A percentile compares a stretch with the other conserved stretches of the same genome.
phyloP scores from a whole-genome alignment of 192 early-diverging fungal genomes.

The Funneliformis mosseae region DNA sequence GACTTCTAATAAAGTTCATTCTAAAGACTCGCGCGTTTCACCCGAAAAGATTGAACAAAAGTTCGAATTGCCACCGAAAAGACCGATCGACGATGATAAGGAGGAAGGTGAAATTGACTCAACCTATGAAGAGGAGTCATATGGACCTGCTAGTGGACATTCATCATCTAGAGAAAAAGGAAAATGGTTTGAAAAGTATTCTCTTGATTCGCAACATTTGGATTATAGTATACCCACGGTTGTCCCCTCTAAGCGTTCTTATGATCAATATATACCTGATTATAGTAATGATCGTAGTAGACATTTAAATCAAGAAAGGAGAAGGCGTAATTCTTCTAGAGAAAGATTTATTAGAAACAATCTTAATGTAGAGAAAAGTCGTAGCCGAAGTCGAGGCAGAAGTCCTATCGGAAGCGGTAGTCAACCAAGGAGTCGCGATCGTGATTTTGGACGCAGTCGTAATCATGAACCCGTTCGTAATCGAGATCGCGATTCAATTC shows the following conservation, averaged over 20 bases:
- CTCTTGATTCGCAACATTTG: neutral
- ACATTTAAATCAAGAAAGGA: neutral
- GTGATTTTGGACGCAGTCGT: neutral
- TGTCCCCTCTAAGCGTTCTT: neutral
- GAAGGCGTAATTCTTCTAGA: conserved; percentile 18
- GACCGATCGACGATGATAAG: neutral
- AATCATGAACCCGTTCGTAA: conserved; percentile 2
- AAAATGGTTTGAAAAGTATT: neutral
- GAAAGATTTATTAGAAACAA: conserved; percentile 4
- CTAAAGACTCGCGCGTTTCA: neutral
- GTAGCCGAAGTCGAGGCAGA: conserved; percentile 17
- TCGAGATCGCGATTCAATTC: conserved; percentile 6
- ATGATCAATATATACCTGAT: neutral
- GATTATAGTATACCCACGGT: conserved; percentile 1
- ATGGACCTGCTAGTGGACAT: neutral
- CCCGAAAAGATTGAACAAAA: neutral
- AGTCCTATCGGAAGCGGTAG: neutral
- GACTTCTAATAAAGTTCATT: neutral
- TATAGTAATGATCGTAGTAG: conserved; percentile 8
- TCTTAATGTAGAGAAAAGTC: neutral
- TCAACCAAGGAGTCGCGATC: conserved; percentile 9
- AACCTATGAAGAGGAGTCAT: neutral
- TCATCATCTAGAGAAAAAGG: neutral
- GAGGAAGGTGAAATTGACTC: conserved; percentile 19
- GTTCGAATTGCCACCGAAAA: neutral